Evolutionary conservation across 345 rosid species (phyloP), one percentile per base, ranked within the genome.

Genomic region (Corchorus olitorius): DNA sequence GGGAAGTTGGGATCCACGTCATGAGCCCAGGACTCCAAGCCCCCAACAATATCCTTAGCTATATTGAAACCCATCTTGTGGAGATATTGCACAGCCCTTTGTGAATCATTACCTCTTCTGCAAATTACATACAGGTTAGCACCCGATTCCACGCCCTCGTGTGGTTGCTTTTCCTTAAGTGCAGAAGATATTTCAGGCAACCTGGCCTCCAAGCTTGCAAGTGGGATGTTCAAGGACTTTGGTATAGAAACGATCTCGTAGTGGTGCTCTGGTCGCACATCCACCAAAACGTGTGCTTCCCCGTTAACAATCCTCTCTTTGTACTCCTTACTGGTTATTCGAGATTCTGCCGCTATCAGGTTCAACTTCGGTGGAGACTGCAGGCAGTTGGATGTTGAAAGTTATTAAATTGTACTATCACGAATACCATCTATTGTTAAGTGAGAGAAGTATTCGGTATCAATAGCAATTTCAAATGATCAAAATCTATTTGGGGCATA

Each of bases 51-150:
- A 78, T 93, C 98, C 78, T 76, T 92, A 14, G 94, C 98, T 10
- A 87, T 81, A 70, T 63, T 15, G 52, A 90, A 86, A 64, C 99
- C 99, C 48, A 74, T 70, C 15, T 83, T 85, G 49, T 85, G 92
- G 65, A 93, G 88, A 69, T 78, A 75, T 50, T 93, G 82, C 60
- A 95, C 98, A 15, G 98, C 99, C 75, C 93, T 91, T 83, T 95
- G 99, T 46, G 98, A 95, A 81, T 93, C 94, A 12, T 95, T 95
- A 70, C 99, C 98, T 35, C 98, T 92, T 83, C 98, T 89, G 68
- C 99, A 95, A 13, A 88, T 83, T 33, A 92, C 90, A 20, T 87
- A 95, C 6, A 95, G 58, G 75, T 77, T 80, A 14, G 83, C 87
- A 79, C 82, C 76, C 11, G 81, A 67, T 55, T 75, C 81, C 9